Base-by-base conservation (phyloP, 805 yeast species). In the Candida parachauliodes region DNA sequence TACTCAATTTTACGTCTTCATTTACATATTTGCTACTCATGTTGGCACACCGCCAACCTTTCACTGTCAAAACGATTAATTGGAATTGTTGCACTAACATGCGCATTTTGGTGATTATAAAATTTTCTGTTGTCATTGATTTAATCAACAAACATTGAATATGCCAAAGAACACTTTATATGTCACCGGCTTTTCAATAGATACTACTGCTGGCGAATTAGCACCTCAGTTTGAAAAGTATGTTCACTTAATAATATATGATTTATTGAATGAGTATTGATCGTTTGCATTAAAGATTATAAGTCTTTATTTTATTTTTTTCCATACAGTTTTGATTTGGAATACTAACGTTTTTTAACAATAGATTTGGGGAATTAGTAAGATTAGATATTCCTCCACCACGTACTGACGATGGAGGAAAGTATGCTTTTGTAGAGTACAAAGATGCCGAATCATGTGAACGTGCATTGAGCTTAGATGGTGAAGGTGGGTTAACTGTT, bases 331-430 rank as follows among this genome's bases (percentile, higher is more conserved):
- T n/a, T n/a, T n/a, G n/a, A n/a, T n/a, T n/a, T n/a, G n/a, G n/a
- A n/a, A 32, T 31, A 25, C 32, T 32, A 36, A 49, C 36, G 39
- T 45, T 40, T 39, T 26, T 8, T 17, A 19, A 9, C 7, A 3
- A 18, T 19, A 77, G 82, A 54, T 74, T 49, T 45, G 85, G 84
- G 34, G 70, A 68, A 46, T 61, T 79, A 30, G 74, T 75, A 34
- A 68, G 81, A 57, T 73, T 79, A 36, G 81, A 74, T 45, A 74
- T 79, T 32, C 78, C 83, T 28, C 83, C 83, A 39, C 80, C 83
- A 42, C 72, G 77, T 56, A 65, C 73, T 20, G 72, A 72, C 39
- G 80, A 75, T 46, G 78, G 79, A 28, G 68, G 75, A 43, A 79
- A 77, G 48, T 79, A 68, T 50, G 85, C 83, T 6, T 79, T 79